Evolutionary conservation across 1,284 basidiomycete genomes (phyloP), one percentile per base, ranked within the genome.

Genomic region (Rhodotorula sp.): DNA sequence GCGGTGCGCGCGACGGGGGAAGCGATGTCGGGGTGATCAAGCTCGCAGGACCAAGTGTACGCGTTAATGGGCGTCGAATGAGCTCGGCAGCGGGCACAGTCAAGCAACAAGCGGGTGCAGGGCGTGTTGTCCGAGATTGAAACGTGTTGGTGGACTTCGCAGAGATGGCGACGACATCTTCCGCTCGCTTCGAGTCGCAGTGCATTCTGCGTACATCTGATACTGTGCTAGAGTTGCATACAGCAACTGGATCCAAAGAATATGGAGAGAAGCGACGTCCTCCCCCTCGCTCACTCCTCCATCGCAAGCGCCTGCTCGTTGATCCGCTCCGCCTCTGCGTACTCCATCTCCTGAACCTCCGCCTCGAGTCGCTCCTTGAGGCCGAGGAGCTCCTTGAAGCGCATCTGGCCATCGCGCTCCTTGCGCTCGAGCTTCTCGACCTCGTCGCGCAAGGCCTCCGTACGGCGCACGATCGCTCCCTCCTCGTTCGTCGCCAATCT

Each of bases 301-400:
- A 69, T 69, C 31, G 63, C 70, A 40, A 75, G 57, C 10, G 67
- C 67, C 6, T 40, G 57, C 31, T 75, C 73, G 80, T 92, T 92
- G 77, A 90, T 77, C 13, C 86, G 87, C 80, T 92, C 91, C 9
- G 90, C 91, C 78, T 92, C 89, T 24, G 76, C 71, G 65, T 77
- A 61, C 65, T 77, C 75, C 65, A 78, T 69, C 58, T 78, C 78
- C 31, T 78, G 73, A 26, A 76, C 68, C 47, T 94, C 86, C 59
- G 87, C 82, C 51, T 81, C 83, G 76, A 86, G 82, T 11, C 85
- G 82, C 62, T 89, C 89, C 64, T 86, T 83, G 77, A 89, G 84
- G 80, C 92, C 89, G 65, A 82, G 87, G 71, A 96, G 80, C 77
- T 94, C 92, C n/a, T 86, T 87, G 80, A 94, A 95, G 66, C 87